Evolutionary conservation across 352 stramenopile genomes (phyloP), one percentile per base, ranked within the genome.

Genomic region (Phytophthora pinifolia): DNA sequence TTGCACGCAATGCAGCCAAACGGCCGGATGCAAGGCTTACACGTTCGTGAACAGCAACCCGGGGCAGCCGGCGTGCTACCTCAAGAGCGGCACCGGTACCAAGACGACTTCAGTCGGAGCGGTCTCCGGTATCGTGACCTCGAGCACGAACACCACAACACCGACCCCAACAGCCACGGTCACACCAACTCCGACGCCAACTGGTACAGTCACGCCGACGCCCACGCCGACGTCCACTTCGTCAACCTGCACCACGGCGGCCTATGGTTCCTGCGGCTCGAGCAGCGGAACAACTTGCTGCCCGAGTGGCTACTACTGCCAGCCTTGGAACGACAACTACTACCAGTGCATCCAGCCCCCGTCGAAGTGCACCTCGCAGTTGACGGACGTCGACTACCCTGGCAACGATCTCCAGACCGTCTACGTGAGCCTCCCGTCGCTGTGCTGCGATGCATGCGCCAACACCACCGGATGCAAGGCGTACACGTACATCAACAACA

Each of bases 401-500:
- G 70, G 72, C 41, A 76, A 79, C 27, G 70, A 82, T 42, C 52
- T 79, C 51, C 25, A 67, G 47, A 77, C 67, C 0, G 59, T 79
- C 18, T 79, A 77, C 45, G 59, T 72, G 38, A 65, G 46, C 17
- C 51, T 67, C 9, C 63, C 63, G 18, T 72, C 63, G 20, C 49
- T 71, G 4, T 78, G 73, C 31, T 83, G 73, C 15, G 65, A 78
- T 10, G 67, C 57, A 4, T 83, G 73, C 58, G 41, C 59, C 6
- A 64, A 52, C 14, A 74, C 47, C 4, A 10, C 25, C 33, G 44
- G 50, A 13, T 79, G 70, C 59, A 73, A 73, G 49, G 67, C 65
- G 18, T 80, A 80, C 64, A 74, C 71, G 36, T 80, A 67, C 46
- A 62, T 73, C 30, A 75, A 80, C 62, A 76, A 52, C 49, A 67